These are phyloP conservation scores for Talaromyces albobiverticillius DNA, from an alignment of 2,329 filamentous ascomycete genomes.

Conservation along the genomic window DNA sequence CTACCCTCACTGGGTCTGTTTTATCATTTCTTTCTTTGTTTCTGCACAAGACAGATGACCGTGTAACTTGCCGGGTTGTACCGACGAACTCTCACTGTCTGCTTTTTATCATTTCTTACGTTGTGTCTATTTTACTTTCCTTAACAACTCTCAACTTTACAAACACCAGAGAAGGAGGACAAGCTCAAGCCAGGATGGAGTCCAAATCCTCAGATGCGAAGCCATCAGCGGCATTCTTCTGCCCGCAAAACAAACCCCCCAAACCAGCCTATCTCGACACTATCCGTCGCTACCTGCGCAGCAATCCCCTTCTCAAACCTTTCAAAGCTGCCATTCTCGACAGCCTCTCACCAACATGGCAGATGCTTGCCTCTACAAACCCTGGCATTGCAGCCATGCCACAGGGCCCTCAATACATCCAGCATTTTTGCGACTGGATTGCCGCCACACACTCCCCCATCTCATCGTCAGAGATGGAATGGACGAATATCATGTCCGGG, in stretches of 20 bases:
- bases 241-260: constrained; percentile 12
- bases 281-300: constrained; percentile 10
- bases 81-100: too few relatives aligned
- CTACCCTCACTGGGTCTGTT: too few relatives aligned
- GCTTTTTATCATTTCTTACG: neutral
- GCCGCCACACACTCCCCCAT: neutral
- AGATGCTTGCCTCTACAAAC: neutral
- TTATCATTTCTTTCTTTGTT: too few relatives aligned
- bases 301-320: neutral
- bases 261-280: constrained; percentile 2
- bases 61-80: too few relatives aligned
- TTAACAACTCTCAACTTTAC: neutral
- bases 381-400: constrained; percentile 3
- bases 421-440: constrained; percentile 11
- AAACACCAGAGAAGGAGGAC: neutral
- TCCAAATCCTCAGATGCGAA: neutral
- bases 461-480: constrained; percentile 1
- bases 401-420: constrained; percentile 7
- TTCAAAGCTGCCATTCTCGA: constrained; percentile 6
- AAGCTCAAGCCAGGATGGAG: neutral
- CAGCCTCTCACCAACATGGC: constrained; percentile 6
- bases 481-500: constrained; percentile 12
- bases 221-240: constrained; percentile 12
- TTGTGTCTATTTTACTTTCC: neutral
- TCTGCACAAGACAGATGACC: too few relatives aligned